Evolutionary conservation across 2,329 filamentous ascomycete genomes (phyloP), one percentile per base, ranked within the genome.

Genomic region (Claviceps sp.): DNA sequence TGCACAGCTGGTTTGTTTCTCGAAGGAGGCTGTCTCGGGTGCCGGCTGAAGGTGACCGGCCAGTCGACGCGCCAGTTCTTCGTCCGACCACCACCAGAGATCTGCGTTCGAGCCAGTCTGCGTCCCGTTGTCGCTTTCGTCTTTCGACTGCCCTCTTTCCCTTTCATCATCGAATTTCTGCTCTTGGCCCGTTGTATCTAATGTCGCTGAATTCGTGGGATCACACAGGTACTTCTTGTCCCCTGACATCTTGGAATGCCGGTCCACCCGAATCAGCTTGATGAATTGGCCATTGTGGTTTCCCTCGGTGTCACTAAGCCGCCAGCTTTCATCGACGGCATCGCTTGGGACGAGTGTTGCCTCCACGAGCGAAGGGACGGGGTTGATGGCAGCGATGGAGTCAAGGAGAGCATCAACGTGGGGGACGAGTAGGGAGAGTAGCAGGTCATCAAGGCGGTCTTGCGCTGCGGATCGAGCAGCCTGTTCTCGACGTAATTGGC

Each of bases 11-110:
- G 61, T 57, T n/a, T 58, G 60, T 6, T 62, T 58, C 38, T 65
- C 60, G 2, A 63, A 38, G 2, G 48, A 34, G 7, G 51, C 47
- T 2, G 52, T 55, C 55, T 19, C 57, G 41, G 34, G 55, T 11
- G 64, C 56, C 0, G 73, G 73, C 53, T 71, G 68, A 3, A 78
- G 59, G 50, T 70, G 67, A 4, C 56, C 62, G 11, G 73, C 73
- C 11, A 78, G 59, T 0, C 75, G 69, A 7, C 54, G 56, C 0
- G 75, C 74, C 68, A 74, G 68, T 2, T 59, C 61, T 52, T 73
- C 73, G 47, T 78, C 72, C 1, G 56, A 57, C 69, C 73, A 78
- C 73, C 74, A 78, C 52, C 70, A 65, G 44, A 7, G 34, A 48
- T 10, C 54, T 54, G 2, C 47, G 38, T 24, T 51, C 17, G 2